A percentile compares a stretch with the other conserved stretches of the same genome.
Evolutionary conservation across 2,329 filamentous ascomycete genomes (phyloP).

Genomic region (Diaporthe citriasiana): DNA sequence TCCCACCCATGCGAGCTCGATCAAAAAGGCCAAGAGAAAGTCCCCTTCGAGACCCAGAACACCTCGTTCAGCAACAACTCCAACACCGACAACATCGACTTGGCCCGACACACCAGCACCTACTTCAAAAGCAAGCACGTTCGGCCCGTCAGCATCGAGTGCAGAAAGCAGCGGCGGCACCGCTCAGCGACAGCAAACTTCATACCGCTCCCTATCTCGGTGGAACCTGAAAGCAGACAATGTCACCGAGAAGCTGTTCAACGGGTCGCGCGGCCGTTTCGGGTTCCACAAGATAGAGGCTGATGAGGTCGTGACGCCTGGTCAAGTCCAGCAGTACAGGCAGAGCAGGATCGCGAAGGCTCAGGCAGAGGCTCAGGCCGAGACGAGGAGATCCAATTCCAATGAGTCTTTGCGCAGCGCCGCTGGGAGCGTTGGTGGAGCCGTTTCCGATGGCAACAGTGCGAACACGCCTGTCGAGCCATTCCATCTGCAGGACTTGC

Average conservation of each 20-base stretch:
- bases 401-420: conserved; percentile 50
- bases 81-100: conserved; percentile 8
- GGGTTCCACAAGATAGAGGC: conserved; percentile 60
- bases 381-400: conserved; percentile 45
- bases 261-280: conserved; percentile 57
- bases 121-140: conserved; percentile 30
- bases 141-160: conserved; percentile 17
- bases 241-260: conserved; percentile 67
- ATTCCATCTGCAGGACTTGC: conserved; percentile 64
- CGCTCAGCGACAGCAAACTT: conserved; percentile 34
- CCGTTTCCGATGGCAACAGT: conserved; percentile 22
- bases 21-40: conserved; percentile 41
- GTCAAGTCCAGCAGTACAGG: conserved; percentile 63
- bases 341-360: conserved; percentile 55
- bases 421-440: conserved; percentile 48
- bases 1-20: conserved; percentile 31
- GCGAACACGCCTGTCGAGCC: conserved; percentile 61
- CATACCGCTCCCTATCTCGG: conserved; percentile 51
- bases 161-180: background rate
- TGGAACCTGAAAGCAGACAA: conserved; percentile 68
- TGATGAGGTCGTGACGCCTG: conserved; percentile 71
- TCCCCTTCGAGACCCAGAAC: conserved; percentile 26
- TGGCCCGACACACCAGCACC: conserved; percentile 35
- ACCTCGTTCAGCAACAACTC: conserved; percentile 23
- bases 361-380: conserved; percentile 46